Percentiles rank a stretch among this genome's conserved stretches.
Evolutionary conservation across 345 rosid genomes (phyloP).

Genomic region (Populus tremula): DNA sequence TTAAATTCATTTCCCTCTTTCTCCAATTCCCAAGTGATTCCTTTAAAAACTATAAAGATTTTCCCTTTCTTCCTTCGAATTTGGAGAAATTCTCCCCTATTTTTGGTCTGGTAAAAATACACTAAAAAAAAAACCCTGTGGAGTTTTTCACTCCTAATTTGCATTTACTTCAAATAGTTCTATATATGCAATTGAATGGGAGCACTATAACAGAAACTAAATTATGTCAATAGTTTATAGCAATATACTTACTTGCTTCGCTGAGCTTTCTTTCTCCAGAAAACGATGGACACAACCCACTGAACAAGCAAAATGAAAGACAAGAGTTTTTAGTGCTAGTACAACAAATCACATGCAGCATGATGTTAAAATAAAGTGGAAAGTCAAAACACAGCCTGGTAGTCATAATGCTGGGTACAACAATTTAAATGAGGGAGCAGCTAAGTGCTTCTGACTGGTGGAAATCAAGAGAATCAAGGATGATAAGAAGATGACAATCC

Average conservation of each 20-base stretch:
- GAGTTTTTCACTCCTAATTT: neutral
- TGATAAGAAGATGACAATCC: neutral
- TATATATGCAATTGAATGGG: neutral
- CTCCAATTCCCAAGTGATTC: neutral
- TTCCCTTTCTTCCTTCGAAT: neutral
- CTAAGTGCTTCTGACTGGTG: neutral
- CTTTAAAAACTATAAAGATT: neutral
- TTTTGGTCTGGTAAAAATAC: neutral
- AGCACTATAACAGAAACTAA: neutral
- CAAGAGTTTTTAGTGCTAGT: neutral
- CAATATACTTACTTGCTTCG: slow-evolving; percentile 74
- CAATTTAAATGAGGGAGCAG: neutral
- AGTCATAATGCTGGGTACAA: neutral
- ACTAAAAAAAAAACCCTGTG: neutral
- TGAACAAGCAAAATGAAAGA: slow-evolving; percentile 35
- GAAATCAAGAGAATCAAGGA: neutral
- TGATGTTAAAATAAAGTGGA: neutral
- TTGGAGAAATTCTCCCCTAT: neutral
- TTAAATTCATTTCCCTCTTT: neutral
- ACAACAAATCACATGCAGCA: slow-evolving; percentile 5
- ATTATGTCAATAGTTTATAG: neutral
- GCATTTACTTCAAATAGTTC: neutral
- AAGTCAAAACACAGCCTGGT: neutral
- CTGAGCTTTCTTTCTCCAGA: slow-evolving; percentile 79
- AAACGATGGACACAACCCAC: slow-evolving; percentile 74